A percentile compares a stretch with the other conserved stretches of the same genome.
phyloP scores from a whole-genome alignment of 148 eudicot species.

The Dianthus caryophyllus region DNA sequence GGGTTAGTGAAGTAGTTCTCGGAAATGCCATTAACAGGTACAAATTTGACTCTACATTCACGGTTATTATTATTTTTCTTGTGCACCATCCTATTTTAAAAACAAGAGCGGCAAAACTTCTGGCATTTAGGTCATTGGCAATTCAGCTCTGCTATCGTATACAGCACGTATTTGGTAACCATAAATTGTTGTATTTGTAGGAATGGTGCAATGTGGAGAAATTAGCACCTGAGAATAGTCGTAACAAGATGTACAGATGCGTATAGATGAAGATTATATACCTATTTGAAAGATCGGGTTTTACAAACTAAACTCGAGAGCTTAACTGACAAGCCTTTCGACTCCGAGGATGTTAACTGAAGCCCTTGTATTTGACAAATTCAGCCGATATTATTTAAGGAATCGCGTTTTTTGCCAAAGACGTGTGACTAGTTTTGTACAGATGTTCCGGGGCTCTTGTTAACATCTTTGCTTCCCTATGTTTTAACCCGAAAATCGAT shows the following conservation, averaged over 20 bases:
- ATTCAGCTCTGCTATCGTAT: not conserved
- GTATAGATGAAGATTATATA: slow-evolving; percentile 29
- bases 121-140: too few species aligned
- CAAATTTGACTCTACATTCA: not conserved
- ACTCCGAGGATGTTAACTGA: slow-evolving; percentile 1
- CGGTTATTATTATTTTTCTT: not conserved
- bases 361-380: not conserved
- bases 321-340: slow-evolving; percentile 7
- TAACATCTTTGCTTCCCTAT: slow-evolving; percentile 4
- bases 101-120: too few species aligned
- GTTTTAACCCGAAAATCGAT: not conserved
- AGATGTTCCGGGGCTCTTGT: slow-evolving; percentile 19
- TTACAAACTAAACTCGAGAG: slow-evolving; percentile 15
- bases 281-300: slow-evolving; percentile 20
- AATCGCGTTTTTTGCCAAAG: not conserved
- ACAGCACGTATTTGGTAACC: not conserved
- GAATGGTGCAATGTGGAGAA: slow-evolving; percentile 24
- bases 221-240: slow-evolving; percentile 19
- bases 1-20: slow-evolving; percentile 18
- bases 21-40: slow-evolving; percentile 30
- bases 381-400: not conserved
- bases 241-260: slow-evolving; percentile 29
- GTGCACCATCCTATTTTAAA: too few species aligned
- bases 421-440: slow-evolving; percentile 23
- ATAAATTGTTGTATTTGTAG: slow-evolving; percentile 14